Percentiles rank a stretch among this genome's conserved stretches.
phyloP scores from a whole-genome alignment of 2,329 filamentous ascomycete genomes.

The Verticillium longisporum region DNA sequence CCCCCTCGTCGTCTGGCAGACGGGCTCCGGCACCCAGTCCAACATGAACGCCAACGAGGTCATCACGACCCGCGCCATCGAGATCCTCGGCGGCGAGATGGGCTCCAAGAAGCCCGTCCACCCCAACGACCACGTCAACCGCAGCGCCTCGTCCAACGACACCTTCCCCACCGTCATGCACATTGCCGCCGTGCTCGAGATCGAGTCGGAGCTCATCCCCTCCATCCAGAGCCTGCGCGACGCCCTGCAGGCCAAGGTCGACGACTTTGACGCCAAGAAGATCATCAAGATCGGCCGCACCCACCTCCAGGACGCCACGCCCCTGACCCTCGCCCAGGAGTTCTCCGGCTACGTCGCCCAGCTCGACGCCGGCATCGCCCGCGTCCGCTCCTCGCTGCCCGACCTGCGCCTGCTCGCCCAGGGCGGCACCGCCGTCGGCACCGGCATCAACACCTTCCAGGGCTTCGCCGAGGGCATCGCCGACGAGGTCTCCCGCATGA shows the following conservation, averaged over 20 bases:
- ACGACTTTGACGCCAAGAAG: conserved; percentile 74
- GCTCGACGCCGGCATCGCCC: conserved; percentile 83
- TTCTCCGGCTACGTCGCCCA: conserved; percentile 97
- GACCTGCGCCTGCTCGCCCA: conserved; percentile 84
- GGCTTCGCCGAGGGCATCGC: conserved; percentile 94
- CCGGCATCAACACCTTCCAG: conserved; percentile 93
- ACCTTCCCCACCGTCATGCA: conserved; percentile 99
- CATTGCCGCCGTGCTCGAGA: conserved; percentile 91
- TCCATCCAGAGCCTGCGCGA: conserved; percentile 74
- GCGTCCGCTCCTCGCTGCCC: conserved; percentile 75
- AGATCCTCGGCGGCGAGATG: conserved; percentile 90
- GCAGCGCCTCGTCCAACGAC: conserved; percentile 97
- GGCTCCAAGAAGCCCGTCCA: conserved; percentile 98
- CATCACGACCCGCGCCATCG: conserved; percentile 97
- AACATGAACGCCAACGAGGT: conserved; percentile 99
- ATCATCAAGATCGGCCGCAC: conserved; percentile 99
- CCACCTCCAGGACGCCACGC: conserved; percentile 95
- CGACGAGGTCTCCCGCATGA: conserved; percentile 84
- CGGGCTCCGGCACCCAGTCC: conserved; percentile 95
- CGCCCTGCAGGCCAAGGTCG: conserved; percentile 80
- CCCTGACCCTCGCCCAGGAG: conserved; percentile 90
- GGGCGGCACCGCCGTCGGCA: conserved; percentile 94
- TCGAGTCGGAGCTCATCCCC: conserved; percentile 80
- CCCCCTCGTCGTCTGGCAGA: conserved; percentile 98
- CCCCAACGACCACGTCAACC: conserved; percentile 99